Evolutionary conservation across 768 basidiomycete genomes (phyloP).

Genomic region (Cubamyces sp.): DNA sequence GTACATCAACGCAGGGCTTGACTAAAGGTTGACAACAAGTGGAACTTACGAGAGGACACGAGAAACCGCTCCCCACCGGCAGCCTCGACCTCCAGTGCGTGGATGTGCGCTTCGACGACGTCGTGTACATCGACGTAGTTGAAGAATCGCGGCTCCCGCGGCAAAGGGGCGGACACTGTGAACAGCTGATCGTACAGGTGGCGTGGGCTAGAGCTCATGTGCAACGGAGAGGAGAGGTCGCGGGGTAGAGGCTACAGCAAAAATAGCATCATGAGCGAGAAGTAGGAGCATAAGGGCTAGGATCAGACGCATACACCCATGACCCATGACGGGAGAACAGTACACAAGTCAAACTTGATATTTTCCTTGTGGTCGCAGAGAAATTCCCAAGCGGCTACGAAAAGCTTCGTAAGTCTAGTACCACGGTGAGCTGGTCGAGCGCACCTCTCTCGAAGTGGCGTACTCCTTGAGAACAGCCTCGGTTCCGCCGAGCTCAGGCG

Average conservation of each 20-base stretch:
- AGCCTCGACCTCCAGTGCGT: slow-evolving; percentile 34
- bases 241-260: background rate
- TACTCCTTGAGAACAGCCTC: too few species aligned
- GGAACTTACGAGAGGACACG: slow-evolving; percentile 32
- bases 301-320: slow-evolving; percentile 4
- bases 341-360: slow-evolving; percentile 41
- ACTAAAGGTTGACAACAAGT: background rate
- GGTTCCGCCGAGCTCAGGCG: too few species aligned
- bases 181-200: slow-evolving; percentile 1
- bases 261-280: background rate
- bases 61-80: slow-evolving; percentile 47
- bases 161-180: background rate
- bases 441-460: slow-evolving; percentile 54
- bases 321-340: slow-evolving; percentile 48
- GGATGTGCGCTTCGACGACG: slow-evolving; percentile 34
- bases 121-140: slow-evolving; percentile 42
- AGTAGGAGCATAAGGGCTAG: background rate
- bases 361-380: slow-evolving; percentile 40
- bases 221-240: background rate
- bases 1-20: background rate
- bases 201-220: background rate
- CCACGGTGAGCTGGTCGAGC: background rate
- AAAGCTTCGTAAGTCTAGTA: background rate
- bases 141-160: background rate
- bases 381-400: slow-evolving; percentile 52